Evolutionary conservation across 306 rosid genomes (phyloP).

Genomic region (Rubus parviflorus): DNA sequence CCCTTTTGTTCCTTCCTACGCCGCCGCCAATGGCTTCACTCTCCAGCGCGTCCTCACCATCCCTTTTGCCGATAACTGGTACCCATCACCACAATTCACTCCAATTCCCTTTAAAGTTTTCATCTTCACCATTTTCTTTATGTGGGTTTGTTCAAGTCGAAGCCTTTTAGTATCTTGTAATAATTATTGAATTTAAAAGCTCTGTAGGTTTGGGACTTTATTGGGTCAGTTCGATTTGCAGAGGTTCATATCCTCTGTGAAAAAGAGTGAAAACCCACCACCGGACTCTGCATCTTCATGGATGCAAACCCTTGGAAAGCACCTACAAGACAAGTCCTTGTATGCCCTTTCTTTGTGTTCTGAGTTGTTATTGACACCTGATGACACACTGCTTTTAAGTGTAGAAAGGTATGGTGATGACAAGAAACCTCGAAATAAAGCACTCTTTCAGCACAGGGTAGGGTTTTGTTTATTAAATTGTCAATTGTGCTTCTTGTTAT

Average conservation of each 20-base stretch:
- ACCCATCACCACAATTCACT: background rate
- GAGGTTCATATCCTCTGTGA: slow-evolving; percentile 58
- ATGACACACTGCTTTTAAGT: slow-evolving; percentile 64
- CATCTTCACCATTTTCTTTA: background rate
- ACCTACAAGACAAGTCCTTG: slow-evolving; percentile 59
- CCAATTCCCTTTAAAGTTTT: background rate
- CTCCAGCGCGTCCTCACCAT: slow-evolving; percentile 71
- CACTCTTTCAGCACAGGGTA: slow-evolving; percentile 66
- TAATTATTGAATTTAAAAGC: slow-evolving; percentile 35
- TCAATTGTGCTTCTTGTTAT: background rate
- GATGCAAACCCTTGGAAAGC: slow-evolving; percentile 45
- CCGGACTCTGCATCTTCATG: slow-evolving; percentile 43
- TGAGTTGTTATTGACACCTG: slow-evolving; percentile 56
- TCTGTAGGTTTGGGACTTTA: slow-evolving; percentile 62
- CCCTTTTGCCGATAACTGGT: slow-evolving; percentile 65
- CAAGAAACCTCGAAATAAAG: slow-evolving; percentile 57
- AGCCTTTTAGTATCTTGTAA: background rate
- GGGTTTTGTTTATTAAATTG: background rate
- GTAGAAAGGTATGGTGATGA: slow-evolving; percentile 54
- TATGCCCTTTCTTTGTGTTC: slow-evolving; percentile 73
- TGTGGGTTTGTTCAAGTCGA: background rate
- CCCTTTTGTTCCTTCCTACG: slow-evolving; percentile 57
- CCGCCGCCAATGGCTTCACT: slow-evolving; percentile 35
- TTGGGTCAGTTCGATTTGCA: slow-evolving; percentile 91
- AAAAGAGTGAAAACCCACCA: slow-evolving; percentile 38